These are phyloP conservation scores for Pseudocercospora macadamiae DNA, from an alignment of 2,329 filamentous ascomycete genomes.

Conservation along the genomic window DNA sequence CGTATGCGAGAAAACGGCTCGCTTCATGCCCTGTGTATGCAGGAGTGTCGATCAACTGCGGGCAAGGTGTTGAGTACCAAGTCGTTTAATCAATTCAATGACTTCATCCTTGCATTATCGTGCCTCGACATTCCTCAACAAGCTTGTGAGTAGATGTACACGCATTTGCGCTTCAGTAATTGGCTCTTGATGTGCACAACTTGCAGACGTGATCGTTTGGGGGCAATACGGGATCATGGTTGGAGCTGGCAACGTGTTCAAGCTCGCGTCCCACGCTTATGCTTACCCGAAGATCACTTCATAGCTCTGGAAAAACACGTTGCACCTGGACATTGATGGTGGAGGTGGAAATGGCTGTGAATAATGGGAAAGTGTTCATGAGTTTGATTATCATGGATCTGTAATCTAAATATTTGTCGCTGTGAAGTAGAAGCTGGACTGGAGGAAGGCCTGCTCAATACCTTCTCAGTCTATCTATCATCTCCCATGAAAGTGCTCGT, in stretches of 20 bases:
- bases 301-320: no score
- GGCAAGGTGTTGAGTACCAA: background rate
- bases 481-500: slow-evolving; percentile 4
- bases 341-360: no score
- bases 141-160: background rate
- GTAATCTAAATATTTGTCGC: background rate
- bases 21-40: background rate
- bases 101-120: background rate
- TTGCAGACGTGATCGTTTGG: background rate
- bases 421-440: background rate
- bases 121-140: background rate
- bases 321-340: no score
- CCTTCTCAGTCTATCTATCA: slow-evolving; percentile 5
- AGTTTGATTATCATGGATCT: background rate
- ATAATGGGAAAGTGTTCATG: background rate
- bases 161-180: no score
- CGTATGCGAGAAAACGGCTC: background rate
- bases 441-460: background rate
- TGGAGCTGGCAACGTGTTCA: no score
- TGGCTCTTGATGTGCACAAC: background rate
- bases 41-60: background rate
- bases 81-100: background rate
- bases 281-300: no score
- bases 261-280: no score
- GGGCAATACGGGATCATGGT: no score